Evolutionary conservation across 2,329 filamentous ascomycete species (phyloP).

Genomic region (Zasmidium citrigriseum): DNA sequence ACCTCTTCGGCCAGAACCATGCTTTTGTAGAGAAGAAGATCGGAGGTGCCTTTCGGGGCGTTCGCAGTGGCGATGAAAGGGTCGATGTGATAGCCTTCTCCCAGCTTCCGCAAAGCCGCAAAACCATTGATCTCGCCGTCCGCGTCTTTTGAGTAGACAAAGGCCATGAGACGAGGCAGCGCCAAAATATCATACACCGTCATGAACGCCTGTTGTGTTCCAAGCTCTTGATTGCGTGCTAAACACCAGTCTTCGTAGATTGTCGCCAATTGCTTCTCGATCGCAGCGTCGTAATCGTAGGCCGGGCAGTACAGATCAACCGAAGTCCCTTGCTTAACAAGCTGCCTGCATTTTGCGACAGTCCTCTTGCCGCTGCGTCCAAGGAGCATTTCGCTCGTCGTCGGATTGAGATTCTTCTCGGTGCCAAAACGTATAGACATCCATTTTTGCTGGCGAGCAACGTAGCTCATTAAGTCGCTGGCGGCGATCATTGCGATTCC

Average conservation of each 20-base stretch:
- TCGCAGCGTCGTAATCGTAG: neutral
- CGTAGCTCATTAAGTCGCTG: neutral
- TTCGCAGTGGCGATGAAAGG: neutral
- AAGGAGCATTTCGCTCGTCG: conserved; percentile 2
- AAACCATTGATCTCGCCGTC: neutral
- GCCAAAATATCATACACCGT: conserved; percentile 10
- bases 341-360: conserved; percentile 7
- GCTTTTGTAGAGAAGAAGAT: conserved; percentile 6
- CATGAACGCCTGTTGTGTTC: conserved; percentile 1
- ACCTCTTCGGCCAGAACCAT: conserved; percentile 1
- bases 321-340: neutral
- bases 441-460: neutral
- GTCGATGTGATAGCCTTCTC: conserved; percentile 6
- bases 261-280: neutral
- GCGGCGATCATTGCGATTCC: conserved; percentile 6
- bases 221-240: neutral
- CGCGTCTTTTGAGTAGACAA: conserved; percentile 1
- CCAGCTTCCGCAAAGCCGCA: conserved; percentile 7
- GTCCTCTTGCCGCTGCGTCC: conserved; percentile 8
- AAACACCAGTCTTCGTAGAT: conserved; percentile 3
- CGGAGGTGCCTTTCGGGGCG: conserved; percentile 6
- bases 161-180: conserved; percentile 7
- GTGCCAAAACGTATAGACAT: conserved; percentile 6
- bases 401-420: conserved; percentile 6
- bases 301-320: conserved; percentile 6